A percentile compares a stretch with the other conserved stretches of the same genome.
Conservation (phyloP, 2,329 filamentous ascomycete species). For the Trichoderma afroharzianum region DNA sequence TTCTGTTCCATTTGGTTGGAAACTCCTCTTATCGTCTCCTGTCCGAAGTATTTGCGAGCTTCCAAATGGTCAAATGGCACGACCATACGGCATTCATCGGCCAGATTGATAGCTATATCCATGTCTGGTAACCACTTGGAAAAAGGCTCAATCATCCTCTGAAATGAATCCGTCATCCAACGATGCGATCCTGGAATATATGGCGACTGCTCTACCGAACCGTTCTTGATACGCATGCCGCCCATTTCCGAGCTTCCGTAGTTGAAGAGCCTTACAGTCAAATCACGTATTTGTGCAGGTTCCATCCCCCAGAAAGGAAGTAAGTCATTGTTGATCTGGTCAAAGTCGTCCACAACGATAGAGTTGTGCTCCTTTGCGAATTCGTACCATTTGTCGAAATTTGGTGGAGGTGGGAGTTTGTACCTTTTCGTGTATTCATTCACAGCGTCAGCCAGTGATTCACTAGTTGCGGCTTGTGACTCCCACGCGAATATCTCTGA, state of each 20-base stretch:
- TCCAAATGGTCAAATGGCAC: constrained; percentile 55
- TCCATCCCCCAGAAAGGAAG: constrained; percentile 72
- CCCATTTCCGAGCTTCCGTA: constrained; percentile 37
- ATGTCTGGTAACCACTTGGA: constrained; percentile 69
- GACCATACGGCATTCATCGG: constrained; percentile 60
- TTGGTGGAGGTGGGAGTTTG: constrained; percentile 65
- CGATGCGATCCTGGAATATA: constrained; percentile 31
- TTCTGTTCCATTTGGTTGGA: neutral
- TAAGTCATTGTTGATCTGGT: constrained; percentile 68
- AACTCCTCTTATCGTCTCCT: constrained; percentile 12
- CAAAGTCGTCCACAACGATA: constrained; percentile 70
- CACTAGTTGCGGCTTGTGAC: constrained; percentile 22
- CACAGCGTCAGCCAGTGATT: constrained; percentile 32
- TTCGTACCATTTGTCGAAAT: constrained; percentile 78
- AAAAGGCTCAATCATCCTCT: constrained; percentile 66
- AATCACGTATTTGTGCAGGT: constrained; percentile 60
- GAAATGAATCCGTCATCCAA: constrained; percentile 38
- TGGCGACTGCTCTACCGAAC: constrained; percentile 45
- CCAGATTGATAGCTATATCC: constrained; percentile 73
- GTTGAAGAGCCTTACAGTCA: constrained; percentile 35
- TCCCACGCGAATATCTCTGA: constrained; percentile 19
- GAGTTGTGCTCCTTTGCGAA: constrained; percentile 62
- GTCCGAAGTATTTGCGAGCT: constrained; percentile 56
- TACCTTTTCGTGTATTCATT: constrained; percentile 43
- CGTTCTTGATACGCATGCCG: constrained; percentile 56